These are phyloP conservation scores for Toxicodendron radicans DNA, from an alignment of 345 rosid species.

Conservation along the genomic window DNA sequence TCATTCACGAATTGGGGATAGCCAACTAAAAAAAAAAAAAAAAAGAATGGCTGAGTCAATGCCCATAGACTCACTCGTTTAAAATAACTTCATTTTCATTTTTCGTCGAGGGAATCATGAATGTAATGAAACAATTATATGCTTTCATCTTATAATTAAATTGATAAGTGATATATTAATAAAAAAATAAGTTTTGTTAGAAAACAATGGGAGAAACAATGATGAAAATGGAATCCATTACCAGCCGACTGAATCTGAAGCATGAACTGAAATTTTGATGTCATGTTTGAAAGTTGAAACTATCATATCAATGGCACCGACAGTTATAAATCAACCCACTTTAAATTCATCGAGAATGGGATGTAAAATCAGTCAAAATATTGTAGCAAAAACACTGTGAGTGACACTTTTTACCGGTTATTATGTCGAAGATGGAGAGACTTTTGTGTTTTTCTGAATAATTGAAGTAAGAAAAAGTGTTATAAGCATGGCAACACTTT, in stretches of 20 bases:
- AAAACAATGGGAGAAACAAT: not conserved
- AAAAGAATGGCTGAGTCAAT: not conserved
- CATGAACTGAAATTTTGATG: not conserved
- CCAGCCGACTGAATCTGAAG: not conserved
- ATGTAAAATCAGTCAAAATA: not conserved
- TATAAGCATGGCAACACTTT: not conserved
- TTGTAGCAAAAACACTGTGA: not conserved
- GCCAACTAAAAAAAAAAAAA: not conserved
- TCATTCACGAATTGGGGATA: not conserved
- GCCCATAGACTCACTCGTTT: not conserved
- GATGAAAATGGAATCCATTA: not conserved
- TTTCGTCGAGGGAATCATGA: not conserved
- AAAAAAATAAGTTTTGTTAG: not conserved
- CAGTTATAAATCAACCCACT: not conserved
- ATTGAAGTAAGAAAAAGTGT: not conserved
- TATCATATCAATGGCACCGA: slow-evolving; percentile 2
- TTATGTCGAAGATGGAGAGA: not conserved
- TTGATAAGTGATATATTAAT: not conserved
- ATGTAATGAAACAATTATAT: no score
- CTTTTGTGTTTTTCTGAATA: not conserved
- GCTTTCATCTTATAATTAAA: not conserved
- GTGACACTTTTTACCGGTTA: not conserved
- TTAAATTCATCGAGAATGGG: not conserved
- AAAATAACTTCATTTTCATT: not conserved
- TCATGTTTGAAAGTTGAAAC: slow-evolving; percentile 13